These are phyloP conservation scores for Aphanomyces astaci DNA, from an alignment of 352 stramenopile genomes.

Conservation along the genomic window DNA sequence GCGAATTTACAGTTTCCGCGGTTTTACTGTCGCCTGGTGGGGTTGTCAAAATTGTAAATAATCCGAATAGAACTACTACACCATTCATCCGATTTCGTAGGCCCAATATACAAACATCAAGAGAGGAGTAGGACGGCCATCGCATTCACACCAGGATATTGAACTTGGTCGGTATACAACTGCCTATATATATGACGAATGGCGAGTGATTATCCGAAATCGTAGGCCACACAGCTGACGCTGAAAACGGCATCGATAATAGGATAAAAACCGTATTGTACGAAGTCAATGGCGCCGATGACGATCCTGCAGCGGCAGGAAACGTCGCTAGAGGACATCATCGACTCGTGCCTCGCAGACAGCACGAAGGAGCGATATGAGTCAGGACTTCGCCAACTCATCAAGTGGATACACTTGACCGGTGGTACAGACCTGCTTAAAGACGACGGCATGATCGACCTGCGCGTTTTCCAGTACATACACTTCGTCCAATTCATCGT, in stretches of 20 bases:
- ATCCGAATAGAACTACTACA: too few species aligned
- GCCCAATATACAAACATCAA: neutral
- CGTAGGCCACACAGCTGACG: neutral
- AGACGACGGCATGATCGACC: neutral
- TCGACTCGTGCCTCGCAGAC: neutral
- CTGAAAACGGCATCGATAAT: neutral
- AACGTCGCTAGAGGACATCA: neutral
- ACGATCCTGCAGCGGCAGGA: neutral
- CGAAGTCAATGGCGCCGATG: neutral
- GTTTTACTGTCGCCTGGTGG: too few species aligned
- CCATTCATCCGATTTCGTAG: slow-evolving; percentile 6
- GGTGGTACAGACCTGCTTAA: neutral
- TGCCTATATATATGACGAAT: neutral
- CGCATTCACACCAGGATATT: neutral
- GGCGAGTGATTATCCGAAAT: neutral
- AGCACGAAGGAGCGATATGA: neutral
- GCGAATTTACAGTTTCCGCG: too few species aligned
- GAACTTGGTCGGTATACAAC: neutral
- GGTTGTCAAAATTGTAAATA: too few species aligned
- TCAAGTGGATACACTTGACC: slow-evolving; percentile 1
- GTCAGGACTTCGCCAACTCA: neutral
- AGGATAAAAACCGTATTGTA: neutral
- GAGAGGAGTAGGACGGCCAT: neutral
- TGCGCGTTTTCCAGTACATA: neutral
- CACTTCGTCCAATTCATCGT: slow-evolving; percentile 6